Percentiles rank a stretch among this genome's conserved stretches.
These are phyloP conservation scores for Solanum pennellii DNA, from an alignment of 257 asterid species.

Conservation along the genomic window DNA sequence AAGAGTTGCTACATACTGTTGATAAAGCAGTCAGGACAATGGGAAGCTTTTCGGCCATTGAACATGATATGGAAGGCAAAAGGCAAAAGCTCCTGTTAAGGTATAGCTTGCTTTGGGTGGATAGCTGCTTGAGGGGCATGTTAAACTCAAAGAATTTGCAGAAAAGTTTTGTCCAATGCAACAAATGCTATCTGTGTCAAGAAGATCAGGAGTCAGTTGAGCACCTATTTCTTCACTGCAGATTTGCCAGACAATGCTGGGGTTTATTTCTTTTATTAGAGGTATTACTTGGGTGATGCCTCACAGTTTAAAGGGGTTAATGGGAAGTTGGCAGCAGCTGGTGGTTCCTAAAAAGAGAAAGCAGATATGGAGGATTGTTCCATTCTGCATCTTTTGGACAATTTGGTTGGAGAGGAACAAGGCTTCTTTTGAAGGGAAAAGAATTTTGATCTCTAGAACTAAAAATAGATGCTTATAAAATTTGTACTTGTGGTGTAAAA, in stretches of 20 bases:
- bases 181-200: background rate
- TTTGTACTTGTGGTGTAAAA: background rate
- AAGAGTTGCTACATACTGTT: background rate
- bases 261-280: background rate
- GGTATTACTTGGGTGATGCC: background rate
- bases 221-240: background rate
- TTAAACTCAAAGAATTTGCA: background rate
- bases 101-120: background rate
- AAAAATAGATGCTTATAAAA: background rate
- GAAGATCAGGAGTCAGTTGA: background rate
- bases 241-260: background rate
- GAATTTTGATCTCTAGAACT: background rate
- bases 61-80: background rate
- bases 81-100: background rate
- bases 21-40: background rate
- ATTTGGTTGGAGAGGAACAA: background rate
- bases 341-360: background rate
- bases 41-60: background rate
- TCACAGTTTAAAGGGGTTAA: background rate
- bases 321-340: background rate
- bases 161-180: background rate
- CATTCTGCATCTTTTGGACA: background rate
- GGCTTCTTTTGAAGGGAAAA: background rate
- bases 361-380: background rate
- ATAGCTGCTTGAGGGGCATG: background rate